Conservation (phyloP, 1,284 basidiomycete genomes). For the Tremellales sp. region DNA sequence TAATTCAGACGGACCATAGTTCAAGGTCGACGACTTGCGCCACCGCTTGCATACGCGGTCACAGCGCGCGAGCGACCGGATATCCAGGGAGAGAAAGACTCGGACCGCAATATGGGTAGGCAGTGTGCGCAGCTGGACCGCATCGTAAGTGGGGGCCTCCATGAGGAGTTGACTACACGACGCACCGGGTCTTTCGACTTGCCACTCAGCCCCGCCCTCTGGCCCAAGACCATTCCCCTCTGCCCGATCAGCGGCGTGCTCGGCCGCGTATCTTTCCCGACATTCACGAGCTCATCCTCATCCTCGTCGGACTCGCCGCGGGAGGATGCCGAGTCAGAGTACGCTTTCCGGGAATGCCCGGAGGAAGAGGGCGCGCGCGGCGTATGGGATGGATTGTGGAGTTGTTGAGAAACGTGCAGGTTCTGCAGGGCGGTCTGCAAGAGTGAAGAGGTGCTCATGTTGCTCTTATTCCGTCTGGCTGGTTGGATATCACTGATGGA, state of each 20-base stretch:
- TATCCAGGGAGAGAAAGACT: slow-evolving; percentile 64
- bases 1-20: slow-evolving; percentile 63
- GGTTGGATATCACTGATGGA: no score
- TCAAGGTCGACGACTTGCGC: slow-evolving; percentile 79
- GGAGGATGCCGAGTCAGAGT: slow-evolving; percentile 15
- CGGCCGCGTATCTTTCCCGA: slow-evolving; percentile 44
- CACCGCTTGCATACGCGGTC: slow-evolving; percentile 77
- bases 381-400: slow-evolving; percentile 31
- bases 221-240: slow-evolving; percentile 22
- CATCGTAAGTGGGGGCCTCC: background rate
- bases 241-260: slow-evolving; percentile 34
- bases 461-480: no score
- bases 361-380: slow-evolving; percentile 31
- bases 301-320: slow-evolving; percentile 40
- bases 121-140: slow-evolving; percentile 57
- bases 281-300: slow-evolving; percentile 49
- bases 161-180: background rate
- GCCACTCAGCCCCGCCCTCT: slow-evolving; percentile 18
- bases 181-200: slow-evolving; percentile 42
- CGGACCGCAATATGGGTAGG: slow-evolving; percentile 75
- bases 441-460: no score
- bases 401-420: slow-evolving; percentile 45
- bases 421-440: slow-evolving; percentile 48
- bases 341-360: slow-evolving; percentile 8
- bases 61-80: slow-evolving; percentile 67